These are phyloP conservation scores for Cystobasidium slooffiae DNA, from an alignment of 1,284 basidiomycete species.

Conservation along the genomic window DNA sequence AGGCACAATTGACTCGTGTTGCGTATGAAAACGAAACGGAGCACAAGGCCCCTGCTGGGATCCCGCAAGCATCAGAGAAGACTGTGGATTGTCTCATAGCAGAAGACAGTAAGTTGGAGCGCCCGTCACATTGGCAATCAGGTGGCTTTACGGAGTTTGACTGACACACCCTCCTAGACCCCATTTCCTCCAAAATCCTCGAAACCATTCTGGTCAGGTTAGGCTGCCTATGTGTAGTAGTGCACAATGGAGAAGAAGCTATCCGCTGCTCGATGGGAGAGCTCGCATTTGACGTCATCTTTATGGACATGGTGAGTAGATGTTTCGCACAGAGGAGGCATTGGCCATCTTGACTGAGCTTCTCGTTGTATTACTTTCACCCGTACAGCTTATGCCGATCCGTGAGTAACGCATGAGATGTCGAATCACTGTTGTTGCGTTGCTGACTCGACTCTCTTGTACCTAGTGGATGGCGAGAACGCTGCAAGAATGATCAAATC, in stretches of 20 bases:
- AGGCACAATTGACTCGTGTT: constrained; percentile 4
- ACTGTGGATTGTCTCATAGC: constrained; percentile 88
- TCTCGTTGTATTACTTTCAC: constrained; percentile 55
- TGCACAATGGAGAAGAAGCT: constrained; percentile 93
- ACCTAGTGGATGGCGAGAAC: constrained; percentile 76
- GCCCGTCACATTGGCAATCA: neutral
- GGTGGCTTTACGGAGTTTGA: neutral
- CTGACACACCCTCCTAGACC: constrained; percentile 60
- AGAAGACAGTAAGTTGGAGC: constrained; percentile 69
- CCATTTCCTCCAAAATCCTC: constrained; percentile 89
- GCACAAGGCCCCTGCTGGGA: too few relatives aligned
- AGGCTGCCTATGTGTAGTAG: constrained; percentile 90
- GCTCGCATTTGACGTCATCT: constrained; percentile 64
- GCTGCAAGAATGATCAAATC: constrained; percentile 91
- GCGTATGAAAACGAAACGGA: neutral
- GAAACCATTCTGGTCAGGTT: constrained; percentile 89
- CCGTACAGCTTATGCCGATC: constrained; percentile 68
- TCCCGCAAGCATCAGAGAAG: constrained; percentile 27
- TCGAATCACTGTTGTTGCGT: constrained; percentile 42
- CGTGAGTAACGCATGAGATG: constrained; percentile 62
- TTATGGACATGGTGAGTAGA: constrained; percentile 57
- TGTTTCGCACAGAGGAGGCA: neutral
- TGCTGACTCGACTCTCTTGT: constrained; percentile 40
- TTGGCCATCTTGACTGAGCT: neutral
- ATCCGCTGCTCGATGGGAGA: constrained; percentile 91